Evolutionary conservation across 2,329 filamentous ascomycete species (phyloP).

Genomic region (Graphilbum ipis-grandicollis): DNA sequence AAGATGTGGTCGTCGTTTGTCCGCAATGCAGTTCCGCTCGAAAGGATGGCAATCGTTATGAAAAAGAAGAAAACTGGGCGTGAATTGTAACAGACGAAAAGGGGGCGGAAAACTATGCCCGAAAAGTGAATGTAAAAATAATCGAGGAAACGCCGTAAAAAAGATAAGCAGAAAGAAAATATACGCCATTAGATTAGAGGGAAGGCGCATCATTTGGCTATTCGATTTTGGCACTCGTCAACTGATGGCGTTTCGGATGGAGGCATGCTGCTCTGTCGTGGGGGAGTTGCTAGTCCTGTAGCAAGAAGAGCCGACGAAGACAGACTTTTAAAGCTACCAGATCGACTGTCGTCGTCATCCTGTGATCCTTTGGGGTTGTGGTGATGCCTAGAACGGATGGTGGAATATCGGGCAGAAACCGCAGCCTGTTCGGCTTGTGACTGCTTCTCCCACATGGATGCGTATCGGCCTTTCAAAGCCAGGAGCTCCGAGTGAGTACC

Average conservation of each 20-base stretch:
- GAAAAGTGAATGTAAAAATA: too few species aligned
- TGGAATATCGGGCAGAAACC: constrained; percentile 33
- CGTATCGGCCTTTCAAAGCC: constrained; percentile 52
- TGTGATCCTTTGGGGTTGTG: constrained; percentile 23
- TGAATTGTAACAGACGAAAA: neutral
- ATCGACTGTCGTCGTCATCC: constrained; percentile 20
- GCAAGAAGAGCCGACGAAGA: constrained; percentile 25
- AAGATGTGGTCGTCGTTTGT: too few species aligned
- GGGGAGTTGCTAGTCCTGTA: constrained; percentile 6
- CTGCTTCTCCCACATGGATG: constrained; percentile 80
- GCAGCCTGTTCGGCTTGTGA: constrained; percentile 59
- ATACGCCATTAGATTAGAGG: too few species aligned
- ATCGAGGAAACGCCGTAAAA: too few species aligned
- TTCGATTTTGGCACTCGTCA: too few species aligned
- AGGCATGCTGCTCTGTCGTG: neutral
- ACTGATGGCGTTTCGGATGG: too few species aligned
- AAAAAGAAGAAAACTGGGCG: neutral
- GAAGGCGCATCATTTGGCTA: too few species aligned
- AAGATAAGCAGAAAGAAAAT: too few species aligned
- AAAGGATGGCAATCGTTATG: neutral
- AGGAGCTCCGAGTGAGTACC: constrained; percentile 49
- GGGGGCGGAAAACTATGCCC: too few species aligned
- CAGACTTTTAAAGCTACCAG: constrained; percentile 28
- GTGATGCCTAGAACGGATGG: constrained; percentile 23
- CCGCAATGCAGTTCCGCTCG: too few species aligned